Base-by-base conservation (phyloP, 2,329 filamentous ascomycete genomes). In the Ophidiomyces ophidiicola region DNA sequence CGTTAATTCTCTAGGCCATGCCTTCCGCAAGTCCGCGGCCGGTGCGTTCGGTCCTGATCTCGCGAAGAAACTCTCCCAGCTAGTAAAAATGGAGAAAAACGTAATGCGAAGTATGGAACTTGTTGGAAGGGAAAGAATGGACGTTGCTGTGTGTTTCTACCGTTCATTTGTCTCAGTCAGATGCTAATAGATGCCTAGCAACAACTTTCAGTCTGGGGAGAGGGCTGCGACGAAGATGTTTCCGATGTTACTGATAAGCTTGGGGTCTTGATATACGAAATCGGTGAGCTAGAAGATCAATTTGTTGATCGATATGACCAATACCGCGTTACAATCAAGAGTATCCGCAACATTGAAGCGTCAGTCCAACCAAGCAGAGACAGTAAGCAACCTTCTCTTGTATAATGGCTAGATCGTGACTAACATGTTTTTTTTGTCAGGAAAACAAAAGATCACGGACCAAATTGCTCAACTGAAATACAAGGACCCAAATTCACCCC, bases 71-170 rank as follows among this genome's bases (percentile, higher is more conserved):
- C 79, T 98, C 46, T 85, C 87, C 28, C 84, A 93, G 68, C 76
- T 98, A 38, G 90, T 98, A 48, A 98, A 98, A 76, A 98, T 98
- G 90, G 90, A 98, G 70, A 98, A 98, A 78, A 96, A 98, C 60
- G 84, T 94, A 42, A 98, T 98, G 90, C 85, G 90, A 63, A 94
- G 86, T 61, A 79, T 96, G 72, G 90, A 98, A 61, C 73, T 85
- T 35, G 90, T 96, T 39, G 86, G 86, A 32, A 80, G 86, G 56
- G 90, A 98, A 71, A 80, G 90, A 53, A 96, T 96, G 86, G 90
- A 96, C 56, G 88, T 94, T 50, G 90, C 90, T 57, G 86, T 94
- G 82, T 57, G 84, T 73, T 24, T 4, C 6, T 20, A 18, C 14
- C 8, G 5, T 8, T 25, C 14, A 8, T 14, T 32, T n/a, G 11